phyloP scores from a whole-genome alignment of 163 green algal genomes.

The Scenedesmus sp. region DNA sequence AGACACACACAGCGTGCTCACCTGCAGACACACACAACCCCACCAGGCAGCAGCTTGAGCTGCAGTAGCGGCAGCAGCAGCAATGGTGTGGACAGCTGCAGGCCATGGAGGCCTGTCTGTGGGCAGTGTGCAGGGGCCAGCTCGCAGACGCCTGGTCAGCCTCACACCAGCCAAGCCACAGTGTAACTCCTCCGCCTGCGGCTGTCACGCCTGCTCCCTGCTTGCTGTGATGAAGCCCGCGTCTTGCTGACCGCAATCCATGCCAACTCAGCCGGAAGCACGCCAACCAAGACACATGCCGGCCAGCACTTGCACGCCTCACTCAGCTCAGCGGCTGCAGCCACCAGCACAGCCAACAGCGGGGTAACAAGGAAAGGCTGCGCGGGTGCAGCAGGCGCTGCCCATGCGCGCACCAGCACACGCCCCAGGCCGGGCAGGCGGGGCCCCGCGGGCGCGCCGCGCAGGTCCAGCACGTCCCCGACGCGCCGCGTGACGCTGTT shows the following conservation, averaged over 20 bases:
- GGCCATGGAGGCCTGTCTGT: neutral
- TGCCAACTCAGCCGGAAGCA: too few relatives aligned
- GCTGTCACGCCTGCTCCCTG: neutral
- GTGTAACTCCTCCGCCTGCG: neutral
- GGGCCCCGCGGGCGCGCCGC: slow-evolving; percentile 28
- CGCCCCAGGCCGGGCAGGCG: slow-evolving; percentile 30
- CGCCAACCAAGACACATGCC: too few relatives aligned
- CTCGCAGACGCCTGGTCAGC: neutral
- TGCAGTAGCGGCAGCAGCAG: neutral
- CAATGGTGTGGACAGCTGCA: neutral
- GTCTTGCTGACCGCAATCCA: neutral
- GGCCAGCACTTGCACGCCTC: too few relatives aligned
- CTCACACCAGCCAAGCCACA: neutral
- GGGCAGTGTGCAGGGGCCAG: neutral
- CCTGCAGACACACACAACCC: slow-evolving; percentile 57
- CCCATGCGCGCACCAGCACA: slow-evolving; percentile 53
- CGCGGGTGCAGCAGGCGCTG: too few relatives aligned
- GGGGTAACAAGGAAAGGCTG: too few relatives aligned
- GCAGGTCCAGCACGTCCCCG: slow-evolving; percentile 40
- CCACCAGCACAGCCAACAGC: too few relatives aligned
- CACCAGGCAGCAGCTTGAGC: neutral
- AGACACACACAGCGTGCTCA: slow-evolving; percentile 79
- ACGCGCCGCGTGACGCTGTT: slow-evolving; percentile 28
- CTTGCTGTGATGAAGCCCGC: neutral
- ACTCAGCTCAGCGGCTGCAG: neutral